Evolutionary conservation across 2,329 filamentous ascomycete species (phyloP).

Genomic region (Helotiales sp.): DNA sequence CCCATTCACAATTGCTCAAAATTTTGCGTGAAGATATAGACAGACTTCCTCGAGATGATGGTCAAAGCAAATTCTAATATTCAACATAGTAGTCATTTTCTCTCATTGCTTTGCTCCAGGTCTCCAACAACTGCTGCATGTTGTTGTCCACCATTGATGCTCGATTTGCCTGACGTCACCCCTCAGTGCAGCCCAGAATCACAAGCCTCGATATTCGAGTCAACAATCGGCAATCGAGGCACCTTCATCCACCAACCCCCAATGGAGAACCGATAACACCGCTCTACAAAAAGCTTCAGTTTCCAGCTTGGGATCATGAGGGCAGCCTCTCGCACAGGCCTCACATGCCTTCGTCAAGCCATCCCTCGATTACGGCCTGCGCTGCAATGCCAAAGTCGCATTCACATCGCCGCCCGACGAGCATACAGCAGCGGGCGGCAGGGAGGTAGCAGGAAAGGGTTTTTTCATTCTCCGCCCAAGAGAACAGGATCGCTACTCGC

Average conservation of each 20-base stretch:
- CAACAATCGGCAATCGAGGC: slow-evolving; percentile 1
- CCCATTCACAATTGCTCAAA: no score
- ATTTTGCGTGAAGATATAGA: no score
- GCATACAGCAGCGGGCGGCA: slow-evolving; percentile 22
- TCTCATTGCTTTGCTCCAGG: background rate
- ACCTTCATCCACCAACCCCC: background rate
- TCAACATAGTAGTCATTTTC: background rate
- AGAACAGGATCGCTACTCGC: slow-evolving; percentile 33
- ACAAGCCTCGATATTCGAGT: slow-evolving; percentile 13
- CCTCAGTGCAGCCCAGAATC: slow-evolving; percentile 1
- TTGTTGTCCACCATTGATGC: no score
- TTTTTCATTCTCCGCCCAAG: slow-evolving; percentile 29
- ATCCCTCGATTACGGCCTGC: slow-evolving; percentile 43
- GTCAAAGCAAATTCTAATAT: no score
- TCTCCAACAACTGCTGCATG: no score
- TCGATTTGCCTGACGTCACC: slow-evolving; percentile 23
- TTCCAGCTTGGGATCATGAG: slow-evolving; percentile 45
- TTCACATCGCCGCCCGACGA: slow-evolving; percentile 27
- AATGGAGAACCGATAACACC: slow-evolving; percentile 38
- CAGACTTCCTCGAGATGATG: no score
- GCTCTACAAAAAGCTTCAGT: background rate
- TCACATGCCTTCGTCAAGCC: slow-evolving; percentile 49
- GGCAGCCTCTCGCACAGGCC: slow-evolving; percentile 50
- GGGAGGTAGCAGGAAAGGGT: slow-evolving; percentile 9
- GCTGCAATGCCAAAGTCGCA: slow-evolving; percentile 10